A percentile compares a stretch with the other conserved stretches of the same genome.
phyloP scores from a whole-genome alignment of 768 basidiomycete species.

The Mrakia frigida region DNA sequence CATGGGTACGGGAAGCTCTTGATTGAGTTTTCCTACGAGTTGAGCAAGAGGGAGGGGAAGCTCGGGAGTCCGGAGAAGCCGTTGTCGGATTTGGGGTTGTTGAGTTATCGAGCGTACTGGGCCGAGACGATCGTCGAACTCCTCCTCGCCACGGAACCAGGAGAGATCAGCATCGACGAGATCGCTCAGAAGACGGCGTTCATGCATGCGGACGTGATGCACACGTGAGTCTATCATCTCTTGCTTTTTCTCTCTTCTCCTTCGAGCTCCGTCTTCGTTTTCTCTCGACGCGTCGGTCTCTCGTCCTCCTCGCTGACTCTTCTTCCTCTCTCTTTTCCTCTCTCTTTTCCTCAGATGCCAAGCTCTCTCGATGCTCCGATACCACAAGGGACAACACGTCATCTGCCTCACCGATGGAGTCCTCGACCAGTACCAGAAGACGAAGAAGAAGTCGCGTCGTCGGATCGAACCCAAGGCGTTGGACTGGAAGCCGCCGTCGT shows the following conservation, averaged over 20 bases:
- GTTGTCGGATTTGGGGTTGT: constrained; percentile 82
- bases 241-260: neutral
- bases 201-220: constrained; percentile 93
- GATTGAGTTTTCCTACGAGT: constrained; percentile 97
- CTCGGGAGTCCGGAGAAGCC: constrained; percentile 98
- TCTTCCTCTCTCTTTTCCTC: neutral
- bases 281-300: too few relatives aligned
- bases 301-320: neutral
- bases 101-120: constrained; percentile 95
- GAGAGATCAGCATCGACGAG: constrained; percentile 89
- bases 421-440: constrained; percentile 83
- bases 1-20: constrained; percentile 91
- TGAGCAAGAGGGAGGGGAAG: constrained; percentile 84
- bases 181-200: constrained; percentile 93
- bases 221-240: constrained; percentile 65
- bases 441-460: constrained; percentile 67
- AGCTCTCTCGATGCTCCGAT: constrained; percentile 88
- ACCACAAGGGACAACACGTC: constrained; percentile 89
- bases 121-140: constrained; percentile 91
- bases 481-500: constrained; percentile 92
- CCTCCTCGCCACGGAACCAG: constrained; percentile 56
- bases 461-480: constrained; percentile 73
- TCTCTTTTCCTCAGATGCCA: constrained; percentile 62
- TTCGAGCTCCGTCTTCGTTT: too few relatives aligned
- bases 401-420: constrained; percentile 87